Evolutionary conservation across 2,329 filamentous ascomycete species (phyloP).

Genomic region (Raffaelea arxii): DNA sequence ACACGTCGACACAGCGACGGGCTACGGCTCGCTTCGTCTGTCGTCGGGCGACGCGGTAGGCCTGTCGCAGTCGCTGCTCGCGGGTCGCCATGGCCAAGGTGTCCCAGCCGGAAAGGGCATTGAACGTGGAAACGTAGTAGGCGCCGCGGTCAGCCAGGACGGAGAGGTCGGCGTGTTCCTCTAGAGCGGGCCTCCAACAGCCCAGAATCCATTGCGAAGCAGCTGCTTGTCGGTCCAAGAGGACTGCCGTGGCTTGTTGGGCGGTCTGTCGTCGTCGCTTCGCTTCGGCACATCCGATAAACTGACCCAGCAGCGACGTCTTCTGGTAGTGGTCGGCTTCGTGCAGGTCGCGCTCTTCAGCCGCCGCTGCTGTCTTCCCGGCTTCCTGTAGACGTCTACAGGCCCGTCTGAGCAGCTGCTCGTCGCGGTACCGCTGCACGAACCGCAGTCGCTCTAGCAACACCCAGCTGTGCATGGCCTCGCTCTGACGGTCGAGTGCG

Average conservation of each 20-base stretch:
- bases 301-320: no score
- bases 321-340: no score
- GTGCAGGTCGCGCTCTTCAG: no score
- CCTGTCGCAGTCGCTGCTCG: constrained; percentile 10
- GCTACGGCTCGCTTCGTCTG: constrained; percentile 11
- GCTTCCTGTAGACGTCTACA: background rate
- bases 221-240: no score
- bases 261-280: no score
- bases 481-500: constrained; percentile 14
- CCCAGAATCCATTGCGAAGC: no score
- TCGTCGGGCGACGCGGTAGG: constrained; percentile 12
- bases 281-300: no score
- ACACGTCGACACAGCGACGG: constrained; percentile 7
- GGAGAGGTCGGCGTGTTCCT: constrained; percentile 5
- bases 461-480: constrained; percentile 17
- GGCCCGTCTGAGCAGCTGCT: constrained; percentile 6
- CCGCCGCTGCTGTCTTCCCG: no score
- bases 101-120: constrained; percentile 12
- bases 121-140: constrained; percentile 13
- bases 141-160: constrained; percentile 12
- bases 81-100: constrained; percentile 8
- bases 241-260: no score
- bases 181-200: no score
- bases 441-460: constrained; percentile 18
- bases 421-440: constrained; percentile 15